Percentiles rank a stretch among this genome's conserved stretches.
Evolutionary conservation across 768 basidiomycete species (phyloP).

Genomic region (Hemileccinum impolitum): DNA sequence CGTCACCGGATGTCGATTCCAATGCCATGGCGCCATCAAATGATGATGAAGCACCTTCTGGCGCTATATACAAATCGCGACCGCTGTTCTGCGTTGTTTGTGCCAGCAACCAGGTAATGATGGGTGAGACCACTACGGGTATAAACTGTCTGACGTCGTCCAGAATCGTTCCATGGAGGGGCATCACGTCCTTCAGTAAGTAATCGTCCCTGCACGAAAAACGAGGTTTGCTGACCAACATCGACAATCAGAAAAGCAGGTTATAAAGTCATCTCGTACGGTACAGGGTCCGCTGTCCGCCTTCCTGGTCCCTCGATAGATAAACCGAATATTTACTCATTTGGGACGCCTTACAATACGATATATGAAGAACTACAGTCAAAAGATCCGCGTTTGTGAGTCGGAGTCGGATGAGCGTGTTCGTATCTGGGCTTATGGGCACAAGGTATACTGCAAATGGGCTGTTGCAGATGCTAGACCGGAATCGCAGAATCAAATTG

Average conservation of each 20-base stretch:
- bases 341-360: slow-evolving; percentile 94
- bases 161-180: slow-evolving; percentile 99
- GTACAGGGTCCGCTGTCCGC: slow-evolving; percentile 96
- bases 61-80: slow-evolving; percentile 51
- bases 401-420: slow-evolving; percentile 10
- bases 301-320: slow-evolving; percentile 95
- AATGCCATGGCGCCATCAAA: neutral
- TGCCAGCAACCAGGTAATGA: slow-evolving; percentile 90
- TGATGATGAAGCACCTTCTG: slow-evolving; percentile 8
- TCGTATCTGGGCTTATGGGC: slow-evolving; percentile 12
- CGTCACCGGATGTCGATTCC: slow-evolving; percentile 8
- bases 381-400: slow-evolving; percentile 85
- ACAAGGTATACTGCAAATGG: slow-evolving; percentile 90
- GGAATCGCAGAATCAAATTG: slow-evolving; percentile 85
- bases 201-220: slow-evolving; percentile 12
- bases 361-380: slow-evolving; percentile 87
- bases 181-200: slow-evolving; percentile 85
- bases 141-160: slow-evolving; percentile 13
- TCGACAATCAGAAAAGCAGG: slow-evolving; percentile 77
- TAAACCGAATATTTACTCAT: slow-evolving; percentile 94
- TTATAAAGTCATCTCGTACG: slow-evolving; percentile 87
- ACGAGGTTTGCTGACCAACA: slow-evolving; percentile 10
- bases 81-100: slow-evolving; percentile 97
- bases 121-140: neutral
- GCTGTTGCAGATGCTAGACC: slow-evolving; percentile 91